Base-by-base conservation (phyloP, 306 rosid species). In the Pyrus bretschneideri region DNA sequence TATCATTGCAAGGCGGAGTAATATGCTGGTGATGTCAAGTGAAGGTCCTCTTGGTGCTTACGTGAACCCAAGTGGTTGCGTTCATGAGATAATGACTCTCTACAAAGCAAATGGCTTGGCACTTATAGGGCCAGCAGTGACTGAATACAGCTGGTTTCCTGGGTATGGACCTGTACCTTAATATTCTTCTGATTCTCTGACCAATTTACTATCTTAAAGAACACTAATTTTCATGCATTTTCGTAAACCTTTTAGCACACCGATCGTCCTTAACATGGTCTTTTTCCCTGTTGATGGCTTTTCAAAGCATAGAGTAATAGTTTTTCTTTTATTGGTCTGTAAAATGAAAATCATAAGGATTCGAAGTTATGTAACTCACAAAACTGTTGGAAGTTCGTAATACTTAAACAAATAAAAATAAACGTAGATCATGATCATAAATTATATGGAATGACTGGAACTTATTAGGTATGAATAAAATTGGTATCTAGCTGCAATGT, bases 21-120 rank as follows among this genome's bases (percentile, higher is more conserved):
- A 95, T 87, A 95, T 90, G 92, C 44, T 95, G 89, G 96, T 89
- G 85, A 92, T 92, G 99, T 92, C 99, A 38, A 85, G 78, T 83
- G 99, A 92, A 75, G 98, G 99, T 76, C 99, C 99, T 72, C 93
- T 95, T 70, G 89, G 99, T 80, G 98, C 99, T 51, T 95, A 89
- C 67, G 99, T 92, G 80, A 95, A 95, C 80, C 83, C 90, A 6
- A 15, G 31, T 21, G 99, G 98, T 69, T 62, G 6, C 51, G 98
- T 95, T 52, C 96, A 89, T 74, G 99, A 95, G 88, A 84, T 95
- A 76, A 90, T 92, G 88, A 92, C 99, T 29, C 85, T 95, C 69
- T 80, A 88, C 86, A 86, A 82, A 78, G 93, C 91, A 87, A 88
- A 74, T 78, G 96, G 91, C 78, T 87, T 95, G 72, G 88, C 90